phyloP scores from a whole-genome alignment of 164 flowering plant species.

The Vitis cinerea region DNA sequence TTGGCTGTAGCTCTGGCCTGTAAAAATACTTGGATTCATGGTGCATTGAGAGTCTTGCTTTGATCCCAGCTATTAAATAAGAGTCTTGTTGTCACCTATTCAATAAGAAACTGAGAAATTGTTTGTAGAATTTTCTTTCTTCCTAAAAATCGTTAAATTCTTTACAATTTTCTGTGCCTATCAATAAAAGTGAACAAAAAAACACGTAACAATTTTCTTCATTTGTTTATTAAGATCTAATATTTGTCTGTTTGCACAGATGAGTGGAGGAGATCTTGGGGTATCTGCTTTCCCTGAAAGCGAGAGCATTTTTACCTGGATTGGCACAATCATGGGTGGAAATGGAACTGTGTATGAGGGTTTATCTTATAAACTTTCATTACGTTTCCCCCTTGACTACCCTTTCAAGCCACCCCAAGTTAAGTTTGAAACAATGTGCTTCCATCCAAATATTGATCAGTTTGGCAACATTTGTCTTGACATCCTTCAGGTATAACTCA shows the following conservation, averaged over 20 bases:
- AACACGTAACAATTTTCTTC: not conserved
- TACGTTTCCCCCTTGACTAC: constrained; percentile 62
- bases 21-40: not conserved
- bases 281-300: constrained; percentile 75
- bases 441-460: constrained; percentile 82
- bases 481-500: constrained; percentile 62
- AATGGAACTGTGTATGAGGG: constrained; percentile 68
- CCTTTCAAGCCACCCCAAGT: constrained; percentile 86
- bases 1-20: not conserved
- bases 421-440: constrained; percentile 71
- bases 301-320: constrained; percentile 71
- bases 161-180: too few relatives aligned
- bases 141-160: not conserved
- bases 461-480: constrained; percentile 78
- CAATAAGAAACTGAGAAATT: not conserved
- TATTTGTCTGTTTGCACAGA: constrained; percentile 28
- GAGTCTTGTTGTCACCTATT: not conserved
- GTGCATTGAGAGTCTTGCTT: not conserved
- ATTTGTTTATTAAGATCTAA: not conserved
- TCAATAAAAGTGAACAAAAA: too few relatives aligned
- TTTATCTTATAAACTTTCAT: constrained; percentile 62
- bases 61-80: not conserved
- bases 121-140: not conserved
- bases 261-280: constrained; percentile 67
- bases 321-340: constrained; percentile 74